Evolutionary conservation across 2,329 filamentous ascomycete species (phyloP).

Genomic region (Penicillium occitanis): DNA sequence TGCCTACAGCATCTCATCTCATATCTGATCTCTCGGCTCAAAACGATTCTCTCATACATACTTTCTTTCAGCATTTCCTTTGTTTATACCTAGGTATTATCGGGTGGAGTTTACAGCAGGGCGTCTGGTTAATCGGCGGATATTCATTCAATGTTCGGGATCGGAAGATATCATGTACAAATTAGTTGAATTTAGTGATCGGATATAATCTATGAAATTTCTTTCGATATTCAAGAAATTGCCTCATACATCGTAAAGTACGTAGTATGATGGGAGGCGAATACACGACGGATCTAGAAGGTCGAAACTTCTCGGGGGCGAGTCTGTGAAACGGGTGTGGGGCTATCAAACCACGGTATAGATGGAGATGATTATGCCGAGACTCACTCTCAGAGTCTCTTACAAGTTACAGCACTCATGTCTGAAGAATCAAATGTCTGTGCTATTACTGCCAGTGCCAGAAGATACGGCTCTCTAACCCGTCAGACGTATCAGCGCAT

Average conservation of each 20-base stretch:
- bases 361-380: neutral
- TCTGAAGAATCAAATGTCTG: no score
- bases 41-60: neutral
- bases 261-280: neutral
- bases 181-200: neutral
- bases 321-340: neutral
- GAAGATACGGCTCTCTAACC: neutral
- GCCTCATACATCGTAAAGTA: neutral
- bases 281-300: neutral
- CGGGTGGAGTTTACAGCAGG: neutral
- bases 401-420: neutral
- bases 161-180: conserved; percentile 4
- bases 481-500: neutral
- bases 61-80: conserved; percentile 1
- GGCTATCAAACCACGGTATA: neutral
- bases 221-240: neutral
- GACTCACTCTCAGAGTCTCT: neutral
- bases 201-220: neutral
- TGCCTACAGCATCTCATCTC: neutral
- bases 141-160: neutral
- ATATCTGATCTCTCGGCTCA: neutral
- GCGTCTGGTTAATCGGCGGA: neutral
- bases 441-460: neutral
- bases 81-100: neutral
- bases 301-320: neutral